phyloP scores from a whole-genome alignment of 2,329 filamentous ascomycete genomes.

The Trichoderma simmonsii region DNA sequence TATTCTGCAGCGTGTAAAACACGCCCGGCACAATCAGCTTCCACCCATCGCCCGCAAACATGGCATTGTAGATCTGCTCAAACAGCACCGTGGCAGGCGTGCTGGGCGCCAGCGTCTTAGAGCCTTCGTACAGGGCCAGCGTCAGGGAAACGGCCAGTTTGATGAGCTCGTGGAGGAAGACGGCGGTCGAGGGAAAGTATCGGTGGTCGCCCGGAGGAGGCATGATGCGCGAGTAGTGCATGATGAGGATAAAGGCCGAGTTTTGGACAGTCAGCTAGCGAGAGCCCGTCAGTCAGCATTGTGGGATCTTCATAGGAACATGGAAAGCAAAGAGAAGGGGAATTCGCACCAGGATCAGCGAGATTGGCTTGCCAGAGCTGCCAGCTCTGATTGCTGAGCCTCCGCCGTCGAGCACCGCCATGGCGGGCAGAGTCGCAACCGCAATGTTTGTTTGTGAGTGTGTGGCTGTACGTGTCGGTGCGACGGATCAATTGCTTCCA shows the following conservation, averaged over 20 bases:
- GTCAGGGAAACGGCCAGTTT: constrained; percentile 85
- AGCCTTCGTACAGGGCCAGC: constrained; percentile 84
- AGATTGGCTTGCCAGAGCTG: constrained; percentile 24
- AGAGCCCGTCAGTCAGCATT: neutral
- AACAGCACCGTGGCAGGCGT: constrained; percentile 79
- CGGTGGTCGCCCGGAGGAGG: constrained; percentile 76
- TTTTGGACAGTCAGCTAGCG: constrained; percentile 70
- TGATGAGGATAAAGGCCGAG: constrained; percentile 73
- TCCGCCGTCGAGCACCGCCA: constrained; percentile 22
- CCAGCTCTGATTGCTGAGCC: constrained; percentile 13
- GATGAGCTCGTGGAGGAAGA: constrained; percentile 88
- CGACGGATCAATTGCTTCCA: neutral
- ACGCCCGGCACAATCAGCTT: constrained; percentile 86
- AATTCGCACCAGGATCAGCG: constrained; percentile 26
- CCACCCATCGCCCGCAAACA: constrained; percentile 91
- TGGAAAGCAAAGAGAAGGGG: neutral
- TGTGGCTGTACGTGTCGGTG: neutral
- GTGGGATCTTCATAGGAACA: neutral
- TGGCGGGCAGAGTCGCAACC: constrained; percentile 14
- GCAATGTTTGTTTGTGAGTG: neutral
- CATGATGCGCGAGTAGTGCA: constrained; percentile 96
- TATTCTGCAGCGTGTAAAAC: constrained; percentile 88
- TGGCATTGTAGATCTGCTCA: constrained; percentile 71
- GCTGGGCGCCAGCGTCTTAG: constrained; percentile 70
- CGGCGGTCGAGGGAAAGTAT: constrained; percentile 90